These are phyloP conservation scores for Lipomyces chichibuensis DNA, from an alignment of 805 yeast species.

Conservation along the genomic window DNA sequence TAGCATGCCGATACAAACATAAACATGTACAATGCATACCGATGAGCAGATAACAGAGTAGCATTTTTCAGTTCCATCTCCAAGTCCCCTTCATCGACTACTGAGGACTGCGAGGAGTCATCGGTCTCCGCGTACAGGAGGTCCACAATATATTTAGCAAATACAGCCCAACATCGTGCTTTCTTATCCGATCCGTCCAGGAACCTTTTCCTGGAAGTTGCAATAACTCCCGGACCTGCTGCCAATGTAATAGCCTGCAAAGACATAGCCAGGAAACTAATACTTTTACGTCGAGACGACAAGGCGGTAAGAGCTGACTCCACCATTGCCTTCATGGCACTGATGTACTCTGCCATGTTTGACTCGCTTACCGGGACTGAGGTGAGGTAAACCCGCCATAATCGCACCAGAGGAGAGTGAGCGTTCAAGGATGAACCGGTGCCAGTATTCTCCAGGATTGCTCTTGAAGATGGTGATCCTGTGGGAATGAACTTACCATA, in stretches of 20 bases:
- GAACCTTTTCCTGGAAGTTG: not conserved
- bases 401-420: constrained; percentile 10
- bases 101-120: not conserved
- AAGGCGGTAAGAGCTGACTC: not conserved
- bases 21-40: not conserved
- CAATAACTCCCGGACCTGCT: not conserved
- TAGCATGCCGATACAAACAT: not conserved
- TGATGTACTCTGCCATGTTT: not conserved
- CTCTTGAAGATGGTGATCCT: constrained; percentile 14
- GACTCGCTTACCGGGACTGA: not conserved
- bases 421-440: not conserved
- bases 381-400: constrained; percentile 7
- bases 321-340: not conserved
- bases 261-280: not conserved
- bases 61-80: not conserved
- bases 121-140: not conserved
- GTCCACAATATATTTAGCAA: not conserved
- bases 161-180: constrained; percentile 1
- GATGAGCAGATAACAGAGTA: not conserved
- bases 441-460: not conserved
- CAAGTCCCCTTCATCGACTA: not conserved
- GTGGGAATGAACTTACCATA: constrained; percentile 15
- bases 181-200: not conserved
- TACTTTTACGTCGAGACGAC: constrained; percentile 6
- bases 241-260: not conserved